Percentiles rank a stretch among this genome's conserved stretches.
Conservation (phyloP, 495 filamentous ascomycete species). For the Chaetomium cochliodes region DNA sequence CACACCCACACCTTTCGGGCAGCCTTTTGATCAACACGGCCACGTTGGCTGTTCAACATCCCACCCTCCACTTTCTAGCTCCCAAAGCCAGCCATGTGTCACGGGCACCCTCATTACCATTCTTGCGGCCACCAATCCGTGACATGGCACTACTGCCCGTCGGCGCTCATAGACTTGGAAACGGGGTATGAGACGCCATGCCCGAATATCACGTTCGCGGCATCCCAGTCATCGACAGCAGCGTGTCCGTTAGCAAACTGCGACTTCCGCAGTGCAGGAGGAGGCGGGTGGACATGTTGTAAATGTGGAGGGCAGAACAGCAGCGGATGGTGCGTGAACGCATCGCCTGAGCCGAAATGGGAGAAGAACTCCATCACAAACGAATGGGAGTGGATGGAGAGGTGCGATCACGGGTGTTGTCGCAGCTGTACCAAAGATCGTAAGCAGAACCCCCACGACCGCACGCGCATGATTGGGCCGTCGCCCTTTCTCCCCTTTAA, state of each 20-base stretch:
- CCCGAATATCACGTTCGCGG: slow-evolving; percentile 41
- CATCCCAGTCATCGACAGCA: slow-evolving; percentile 38
- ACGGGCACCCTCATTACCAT: slow-evolving; percentile 46
- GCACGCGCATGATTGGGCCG: no score
- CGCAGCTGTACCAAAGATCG: slow-evolving; percentile 40
- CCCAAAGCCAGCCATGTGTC: slow-evolving; percentile 38
- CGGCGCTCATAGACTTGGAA: slow-evolving; percentile 42
- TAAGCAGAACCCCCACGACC: slow-evolving; percentile 18
- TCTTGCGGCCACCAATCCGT: slow-evolving; percentile 46
- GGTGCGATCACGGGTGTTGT: slow-evolving; percentile 47
- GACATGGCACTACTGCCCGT: slow-evolving; percentile 46
- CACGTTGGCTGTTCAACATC: not conserved
- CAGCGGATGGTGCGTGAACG: slow-evolving; percentile 42
- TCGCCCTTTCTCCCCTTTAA: not conserved
- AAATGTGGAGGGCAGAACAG: slow-evolving; percentile 42
- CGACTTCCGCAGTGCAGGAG: slow-evolving; percentile 38
- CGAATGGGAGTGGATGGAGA: slow-evolving; percentile 38
- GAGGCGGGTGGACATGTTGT: slow-evolving; percentile 46
- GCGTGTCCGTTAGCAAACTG: slow-evolving; percentile 44
- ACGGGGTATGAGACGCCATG: slow-evolving; percentile 46
- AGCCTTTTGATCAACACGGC: not conserved
- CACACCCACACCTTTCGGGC: no score
- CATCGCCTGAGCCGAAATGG: slow-evolving; percentile 28
- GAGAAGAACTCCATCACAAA: slow-evolving; percentile 40
- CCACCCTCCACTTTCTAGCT: not conserved